These are phyloP conservation scores for Lichtheimia hyalospora DNA, from an alignment of 371 early-diverging fungal species.

Conservation along the genomic window DNA sequence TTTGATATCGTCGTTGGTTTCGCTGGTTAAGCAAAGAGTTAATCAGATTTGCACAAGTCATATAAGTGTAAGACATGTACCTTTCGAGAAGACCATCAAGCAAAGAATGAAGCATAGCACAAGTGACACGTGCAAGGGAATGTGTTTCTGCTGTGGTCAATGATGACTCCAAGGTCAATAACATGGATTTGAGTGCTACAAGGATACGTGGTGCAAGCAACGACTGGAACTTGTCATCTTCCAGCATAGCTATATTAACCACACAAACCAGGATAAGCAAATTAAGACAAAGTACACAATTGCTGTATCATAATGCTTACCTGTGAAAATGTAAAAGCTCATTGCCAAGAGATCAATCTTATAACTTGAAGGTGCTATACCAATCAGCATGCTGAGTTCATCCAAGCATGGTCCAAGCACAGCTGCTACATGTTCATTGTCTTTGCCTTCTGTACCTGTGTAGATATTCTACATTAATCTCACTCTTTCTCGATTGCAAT, in stretches of 20 bases:
- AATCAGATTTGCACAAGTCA: not conserved
- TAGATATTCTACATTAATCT: not conserved
- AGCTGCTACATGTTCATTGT: constrained; percentile 17
- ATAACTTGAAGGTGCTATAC: constrained; percentile 37
- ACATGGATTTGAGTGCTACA: constrained; percentile 39
- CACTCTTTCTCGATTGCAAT: not conserved
- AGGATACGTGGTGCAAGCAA: constrained; percentile 43
- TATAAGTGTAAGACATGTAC: not conserved
- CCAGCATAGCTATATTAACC: constrained; percentile 22
- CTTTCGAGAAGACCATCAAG: constrained; percentile 29
- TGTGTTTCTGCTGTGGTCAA: constrained; percentile 22
- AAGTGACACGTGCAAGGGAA: constrained; percentile 30
- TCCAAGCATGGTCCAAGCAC: constrained; percentile 44
- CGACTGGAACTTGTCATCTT: constrained; percentile 25
- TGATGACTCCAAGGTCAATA: constrained; percentile 33
- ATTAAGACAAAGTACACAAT: not conserved
- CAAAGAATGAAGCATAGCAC: constrained; percentile 34
- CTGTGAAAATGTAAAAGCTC: constrained; percentile 39
- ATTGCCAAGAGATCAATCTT: constrained; percentile 49
- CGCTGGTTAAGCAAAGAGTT: too few species aligned
- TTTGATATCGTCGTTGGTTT: constrained; percentile 7
- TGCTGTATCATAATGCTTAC: constrained; percentile 7
- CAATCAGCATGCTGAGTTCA: constrained; percentile 38
- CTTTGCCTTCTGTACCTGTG: not conserved
- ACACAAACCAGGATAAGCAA: not conserved